Evolutionary conservation across 2,329 filamentous ascomycete genomes (phyloP), one percentile per base, ranked within the genome.

Genomic region (Penicillium sp.): DNA sequence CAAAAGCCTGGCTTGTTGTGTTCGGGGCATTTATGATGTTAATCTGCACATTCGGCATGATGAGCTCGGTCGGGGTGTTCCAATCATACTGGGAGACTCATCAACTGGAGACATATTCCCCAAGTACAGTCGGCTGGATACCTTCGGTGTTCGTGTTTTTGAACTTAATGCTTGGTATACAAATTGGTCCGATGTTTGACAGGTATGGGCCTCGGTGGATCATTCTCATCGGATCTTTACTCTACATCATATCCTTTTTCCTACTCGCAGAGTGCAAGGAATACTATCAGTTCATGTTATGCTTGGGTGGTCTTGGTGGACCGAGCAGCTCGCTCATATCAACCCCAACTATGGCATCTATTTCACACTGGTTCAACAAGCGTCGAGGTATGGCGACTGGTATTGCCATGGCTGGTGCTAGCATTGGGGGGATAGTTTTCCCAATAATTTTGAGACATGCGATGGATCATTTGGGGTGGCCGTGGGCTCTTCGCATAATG

Each of bases 111-210:
- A 41, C 71, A 1, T 82, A 82, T 55, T 79, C 80, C 0, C 60
- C 80, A 0, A 81, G 79, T 46, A 79, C 78, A 0, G 74, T 86
- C 18, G 72, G 82, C 9, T 86, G 83, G 83, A 84, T 85, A 32
- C 76, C 80, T 0, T 81, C 81, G 2, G 20, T 21, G 15, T 40
- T 40, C 10, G 36, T 24, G n/a, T 27, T 29, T 7, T 6, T 36
- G 8, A 43, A 32, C 15, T 21, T 51, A 23, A 51, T 33, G n/a
- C 23, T 40, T 3, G 29, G 12, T 12, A 18, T 36, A 4, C 44
- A 47, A 30, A 37, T 47, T 9, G 44, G 44, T 2, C 44, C 44
- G 9, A 47, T 47, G 44, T 47, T 47, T 18, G 44, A 47, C 23
- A 29, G 45, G 4, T 48, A 48, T 26, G 45, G 45, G 9, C 45